Conservation (phyloP, 108 stramenopile species). For the Cyclotella baltica region DNA sequence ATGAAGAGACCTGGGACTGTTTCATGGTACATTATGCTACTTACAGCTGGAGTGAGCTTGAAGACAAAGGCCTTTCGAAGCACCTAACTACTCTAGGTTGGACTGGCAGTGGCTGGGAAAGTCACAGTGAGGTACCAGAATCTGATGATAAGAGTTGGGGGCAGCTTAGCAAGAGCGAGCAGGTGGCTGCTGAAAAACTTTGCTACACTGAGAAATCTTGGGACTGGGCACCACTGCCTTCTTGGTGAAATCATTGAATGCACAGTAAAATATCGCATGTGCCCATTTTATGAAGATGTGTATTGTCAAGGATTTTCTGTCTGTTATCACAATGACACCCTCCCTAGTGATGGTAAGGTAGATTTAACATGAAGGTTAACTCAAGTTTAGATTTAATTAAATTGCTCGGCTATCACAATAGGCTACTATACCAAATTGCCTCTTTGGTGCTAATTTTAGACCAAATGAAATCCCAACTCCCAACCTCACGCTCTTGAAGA, state of each 20-base stretch:
- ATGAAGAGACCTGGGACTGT: slow-evolving; percentile 47
- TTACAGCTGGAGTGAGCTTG: slow-evolving; percentile 43
- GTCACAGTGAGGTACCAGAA: not conserved
- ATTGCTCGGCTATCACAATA: too few relatives aligned
- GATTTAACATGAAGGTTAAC: too few relatives aligned
- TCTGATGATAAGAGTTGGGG: slow-evolving; percentile 25
- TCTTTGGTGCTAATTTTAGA: too few relatives aligned
- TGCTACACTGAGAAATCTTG: slow-evolving; percentile 42
- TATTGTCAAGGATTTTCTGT: too few relatives aligned
- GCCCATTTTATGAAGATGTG: too few relatives aligned
- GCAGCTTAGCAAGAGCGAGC: slow-evolving; percentile 18
- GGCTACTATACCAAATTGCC: too few relatives aligned
- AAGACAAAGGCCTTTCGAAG: slow-evolving; percentile 7
- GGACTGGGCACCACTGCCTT: slow-evolving; percentile 25
- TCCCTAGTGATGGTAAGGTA: too few relatives aligned
- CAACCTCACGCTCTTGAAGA: too few relatives aligned
- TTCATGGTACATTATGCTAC: slow-evolving; percentile 37
- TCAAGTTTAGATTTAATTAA: too few relatives aligned
- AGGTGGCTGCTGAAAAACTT: slow-evolving; percentile 23
- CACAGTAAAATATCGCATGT: too few relatives aligned
- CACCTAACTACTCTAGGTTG: slow-evolving; percentile 29
- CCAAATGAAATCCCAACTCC: too few relatives aligned
- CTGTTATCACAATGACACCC: too few relatives aligned
- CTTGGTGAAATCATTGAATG: slow-evolving; percentile 18
- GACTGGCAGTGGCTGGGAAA: slow-evolving; percentile 22